These are phyloP conservation scores for Alternaria conjuncta DNA, from an alignment of 2,329 filamentous ascomycete genomes.

Conservation along the genomic window DNA sequence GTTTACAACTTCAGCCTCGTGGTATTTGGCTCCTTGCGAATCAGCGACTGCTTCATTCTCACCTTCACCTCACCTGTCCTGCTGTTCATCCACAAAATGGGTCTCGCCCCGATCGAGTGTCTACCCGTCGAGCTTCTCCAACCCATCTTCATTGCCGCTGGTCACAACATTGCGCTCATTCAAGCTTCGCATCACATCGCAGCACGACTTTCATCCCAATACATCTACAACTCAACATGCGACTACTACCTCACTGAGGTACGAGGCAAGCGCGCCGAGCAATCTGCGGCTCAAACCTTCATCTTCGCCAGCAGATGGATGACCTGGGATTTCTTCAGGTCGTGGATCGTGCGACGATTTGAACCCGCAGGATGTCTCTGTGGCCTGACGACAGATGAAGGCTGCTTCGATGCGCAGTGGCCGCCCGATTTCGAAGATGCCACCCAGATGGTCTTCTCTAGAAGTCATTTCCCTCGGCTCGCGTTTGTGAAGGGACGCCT, in stretches of 20 bases:
- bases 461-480: constrained; percentile 35
- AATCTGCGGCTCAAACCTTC: constrained; percentile 27
- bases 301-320: constrained; percentile 42
- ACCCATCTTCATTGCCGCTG: constrained; percentile 57
- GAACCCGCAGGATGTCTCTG: constrained; percentile 36
- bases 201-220: constrained; percentile 32
- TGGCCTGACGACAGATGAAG: constrained; percentile 16
- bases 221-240: constrained; percentile 34
- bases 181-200: constrained; percentile 50
- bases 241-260: constrained; percentile 27
- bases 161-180: constrained; percentile 52
- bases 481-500: constrained; percentile 38
- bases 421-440: constrained; percentile 38
- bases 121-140: constrained; percentile 61
- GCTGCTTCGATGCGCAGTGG: constrained; percentile 41
- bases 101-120: constrained; percentile 47
- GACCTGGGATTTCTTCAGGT: constrained; percentile 43
- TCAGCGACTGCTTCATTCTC: background rate
- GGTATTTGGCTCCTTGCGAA: background rate
- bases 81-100: constrained; percentile 10
- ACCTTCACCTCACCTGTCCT: background rate
- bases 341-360: constrained; percentile 26
- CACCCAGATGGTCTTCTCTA: constrained; percentile 36
- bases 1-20: background rate
- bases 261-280: constrained; percentile 15